phyloP scores from a whole-genome alignment of 2,329 filamentous ascomycete genomes.

The Eurotiales sp. region DNA sequence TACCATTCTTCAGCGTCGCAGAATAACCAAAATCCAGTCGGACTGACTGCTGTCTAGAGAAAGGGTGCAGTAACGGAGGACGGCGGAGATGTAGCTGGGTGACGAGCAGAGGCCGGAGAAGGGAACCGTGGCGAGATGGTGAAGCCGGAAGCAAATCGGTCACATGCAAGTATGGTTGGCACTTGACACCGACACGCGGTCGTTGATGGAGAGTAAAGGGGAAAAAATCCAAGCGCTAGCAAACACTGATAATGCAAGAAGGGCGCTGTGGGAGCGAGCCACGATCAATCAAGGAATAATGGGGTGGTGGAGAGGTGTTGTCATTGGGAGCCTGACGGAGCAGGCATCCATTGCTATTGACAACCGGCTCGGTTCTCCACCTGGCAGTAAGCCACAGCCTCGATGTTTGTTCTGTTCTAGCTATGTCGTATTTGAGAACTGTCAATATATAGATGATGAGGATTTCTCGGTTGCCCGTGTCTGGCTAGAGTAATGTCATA shows the following conservation, averaged over 20 bases:
- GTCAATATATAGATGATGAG: too few species aligned
- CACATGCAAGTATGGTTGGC: slow-evolving; percentile 12
- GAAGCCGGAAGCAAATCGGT: slow-evolving; percentile 6
- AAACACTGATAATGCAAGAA: slow-evolving; percentile 2
- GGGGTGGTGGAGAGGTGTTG: too few species aligned
- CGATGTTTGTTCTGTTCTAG: too few species aligned
- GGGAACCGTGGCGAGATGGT: slow-evolving; percentile 13
- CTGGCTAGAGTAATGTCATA: too few species aligned
- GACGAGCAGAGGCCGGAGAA: background rate
- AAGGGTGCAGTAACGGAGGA: background rate
- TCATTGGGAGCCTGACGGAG: background rate
- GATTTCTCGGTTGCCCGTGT: too few species aligned
- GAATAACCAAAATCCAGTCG: background rate
- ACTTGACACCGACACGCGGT: slow-evolving; percentile 7
- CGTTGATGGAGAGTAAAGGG: background rate
- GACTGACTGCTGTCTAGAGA: background rate
- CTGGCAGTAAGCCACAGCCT: too few species aligned
- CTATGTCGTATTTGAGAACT: too few species aligned
- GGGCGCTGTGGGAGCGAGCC: background rate
- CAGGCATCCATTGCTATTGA: background rate
- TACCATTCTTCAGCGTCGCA: background rate
- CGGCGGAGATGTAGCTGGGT: background rate
- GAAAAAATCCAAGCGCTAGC: background rate
- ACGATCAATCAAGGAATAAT: background rate
- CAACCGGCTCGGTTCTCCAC: background rate